These are phyloP conservation scores for Rheum nobile DNA, from an alignment of 148 eudicot genomes.

Conservation along the genomic window DNA sequence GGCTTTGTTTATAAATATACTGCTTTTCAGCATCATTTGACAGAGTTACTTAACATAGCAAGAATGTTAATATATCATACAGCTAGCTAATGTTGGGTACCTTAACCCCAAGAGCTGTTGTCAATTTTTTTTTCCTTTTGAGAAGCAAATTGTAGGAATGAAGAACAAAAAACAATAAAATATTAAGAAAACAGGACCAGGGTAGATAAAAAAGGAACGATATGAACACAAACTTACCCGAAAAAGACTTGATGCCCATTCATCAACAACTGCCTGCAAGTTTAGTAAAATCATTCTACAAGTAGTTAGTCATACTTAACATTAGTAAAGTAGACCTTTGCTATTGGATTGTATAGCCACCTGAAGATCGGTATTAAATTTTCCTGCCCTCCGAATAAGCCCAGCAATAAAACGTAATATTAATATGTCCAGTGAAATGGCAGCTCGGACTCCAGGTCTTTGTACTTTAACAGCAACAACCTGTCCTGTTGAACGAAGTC, in stretches of 20 bases:
- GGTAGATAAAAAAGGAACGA: background rate
- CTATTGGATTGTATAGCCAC: conserved; percentile 19
- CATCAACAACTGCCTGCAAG: conserved; percentile 89
- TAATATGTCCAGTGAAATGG: conserved; percentile 80
- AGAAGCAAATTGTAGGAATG: background rate
- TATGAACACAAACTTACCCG: conserved; percentile 42
- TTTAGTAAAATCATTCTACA: background rate
- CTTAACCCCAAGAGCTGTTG: background rate
- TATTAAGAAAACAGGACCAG: background rate
- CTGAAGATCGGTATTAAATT: conserved; percentile 93
- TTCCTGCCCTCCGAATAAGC: conserved; percentile 56
- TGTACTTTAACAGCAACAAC: conserved; percentile 93
- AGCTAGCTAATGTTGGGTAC: background rate
- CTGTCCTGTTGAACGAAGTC: conserved; percentile 50
- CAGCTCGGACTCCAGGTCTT: conserved; percentile 95
- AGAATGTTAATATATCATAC: background rate
- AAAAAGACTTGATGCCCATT: conserved; percentile 96
- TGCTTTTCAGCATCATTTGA: background rate
- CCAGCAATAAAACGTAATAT: conserved; percentile 79
- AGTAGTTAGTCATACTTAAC: background rate
- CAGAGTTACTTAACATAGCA: too few species aligned
- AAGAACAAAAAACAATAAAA: background rate
- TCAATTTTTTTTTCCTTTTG: background rate
- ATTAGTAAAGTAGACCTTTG: background rate
- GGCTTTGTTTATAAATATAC: too few species aligned